Conservation (phyloP, 495 filamentous ascomycete genomes). For the Aspergillus avenaceus region DNA sequence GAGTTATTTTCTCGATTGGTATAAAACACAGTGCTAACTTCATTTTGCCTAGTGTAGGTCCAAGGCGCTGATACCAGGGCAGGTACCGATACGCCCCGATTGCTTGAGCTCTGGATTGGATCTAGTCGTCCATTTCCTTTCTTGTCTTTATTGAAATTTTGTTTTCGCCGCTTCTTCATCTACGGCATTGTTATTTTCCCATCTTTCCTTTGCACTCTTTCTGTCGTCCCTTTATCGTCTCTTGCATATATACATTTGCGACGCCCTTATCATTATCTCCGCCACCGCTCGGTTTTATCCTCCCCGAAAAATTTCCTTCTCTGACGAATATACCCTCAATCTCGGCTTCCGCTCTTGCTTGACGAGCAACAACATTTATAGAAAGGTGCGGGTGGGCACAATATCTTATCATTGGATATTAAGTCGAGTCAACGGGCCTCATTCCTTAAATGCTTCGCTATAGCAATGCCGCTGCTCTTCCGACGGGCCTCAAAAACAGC, state of each 20-base stretch:
- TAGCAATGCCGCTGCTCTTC: conserved; percentile 17
- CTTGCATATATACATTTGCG: neutral
- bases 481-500: conserved; percentile 5
- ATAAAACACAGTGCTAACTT: neutral
- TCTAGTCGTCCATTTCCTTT: neutral
- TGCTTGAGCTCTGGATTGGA: conserved; percentile 3
- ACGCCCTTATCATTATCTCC: neutral
- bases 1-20: neutral
- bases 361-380: too few relatives aligned
- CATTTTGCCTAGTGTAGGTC: neutral
- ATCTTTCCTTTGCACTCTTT: too few relatives aligned
- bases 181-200: neutral
- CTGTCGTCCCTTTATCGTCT: too few relatives aligned
- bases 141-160: neutral
- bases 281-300: neutral
- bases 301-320: neutral
- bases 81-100: neutral
- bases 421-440: neutral
- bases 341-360: too few relatives aligned
- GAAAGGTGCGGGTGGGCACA: too few relatives aligned
- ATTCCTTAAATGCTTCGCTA: conserved; percentile 20
- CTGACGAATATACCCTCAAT: neutral
- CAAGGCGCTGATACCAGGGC: conserved; percentile 1
- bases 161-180: neutral
- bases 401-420: neutral